Base-by-base conservation (phyloP, 2,329 filamentous ascomycete species). In the Fusarium zealandicum region DNA sequence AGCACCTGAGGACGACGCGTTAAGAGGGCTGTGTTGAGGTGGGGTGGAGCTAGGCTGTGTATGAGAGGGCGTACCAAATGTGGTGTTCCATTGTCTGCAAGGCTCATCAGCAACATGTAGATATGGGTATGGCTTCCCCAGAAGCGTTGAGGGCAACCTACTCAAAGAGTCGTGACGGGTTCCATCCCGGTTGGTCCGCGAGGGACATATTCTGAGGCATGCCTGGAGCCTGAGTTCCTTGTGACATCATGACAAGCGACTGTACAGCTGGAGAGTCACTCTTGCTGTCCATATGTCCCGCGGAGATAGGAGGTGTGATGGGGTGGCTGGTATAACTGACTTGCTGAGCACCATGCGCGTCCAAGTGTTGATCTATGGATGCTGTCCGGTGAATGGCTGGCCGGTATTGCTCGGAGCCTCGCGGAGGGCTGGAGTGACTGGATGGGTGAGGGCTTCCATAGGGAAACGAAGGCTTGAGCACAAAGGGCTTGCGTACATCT, bases 61-160 rank as follows among this genome's bases (percentile, higher is more conserved):
- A 39, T 72, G 69, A 49, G 67, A 59, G 44, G 85, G 86, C 73
- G 88, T 90, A 80, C 92, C 90, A 78, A 97, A 98, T 63, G 93
- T 93, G 70, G 90, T 88, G 75, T 96, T 93, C 93, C 93, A 98
- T 80, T 96, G 92, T 74, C 93, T 96, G 51, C 5, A 33, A n/a
- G 11, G 16, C 36, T 25, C 32, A 46, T 57, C 42, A 60, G 48
- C 36, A 51, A 17, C 13, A 28, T 40, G 31, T 16, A 28, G 4
- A 39, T 14, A 9, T 17, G 3, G 20, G 8, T 5, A 17, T 1
- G 22, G 3, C 16, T 10, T n/a, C 25, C n/a, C 28, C 6, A 16
- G 25, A 8, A 10, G 10, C 13, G 13, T 22, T 10, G 25, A n/a
- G 8, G 11, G n/a, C 10, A 35, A 83, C 90, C 82, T 83, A 96